Percentiles rank a stretch among this genome's conserved stretches.
Evolutionary conservation across 2,329 filamentous ascomycete genomes (phyloP).

Genomic region (Neurospora sp.): DNA sequence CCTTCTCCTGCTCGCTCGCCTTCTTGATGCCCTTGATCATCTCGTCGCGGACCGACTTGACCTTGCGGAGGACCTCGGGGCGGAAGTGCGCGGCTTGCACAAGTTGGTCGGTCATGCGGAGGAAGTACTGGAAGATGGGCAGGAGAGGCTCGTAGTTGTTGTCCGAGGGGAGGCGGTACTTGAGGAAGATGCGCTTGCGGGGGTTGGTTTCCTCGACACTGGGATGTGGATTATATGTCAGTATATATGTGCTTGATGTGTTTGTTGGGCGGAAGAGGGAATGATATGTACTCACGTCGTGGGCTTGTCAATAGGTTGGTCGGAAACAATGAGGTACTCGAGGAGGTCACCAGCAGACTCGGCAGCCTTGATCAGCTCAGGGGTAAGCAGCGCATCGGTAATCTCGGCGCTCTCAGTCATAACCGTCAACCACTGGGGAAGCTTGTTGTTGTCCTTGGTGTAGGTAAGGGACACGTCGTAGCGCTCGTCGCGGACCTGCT

Average conservation of each 20-base stretch:
- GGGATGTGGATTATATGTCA: background rate
- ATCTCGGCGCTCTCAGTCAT: slow-evolving; percentile 98
- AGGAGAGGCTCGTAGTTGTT: slow-evolving; percentile 56
- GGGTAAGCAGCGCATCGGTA: slow-evolving; percentile 74
- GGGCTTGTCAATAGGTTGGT: slow-evolving; percentile 83
- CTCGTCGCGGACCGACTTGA: slow-evolving; percentile 70
- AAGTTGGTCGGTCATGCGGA: slow-evolving; percentile 76
- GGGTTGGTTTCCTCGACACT: slow-evolving; percentile 76
- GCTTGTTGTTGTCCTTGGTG: slow-evolving; percentile 85
- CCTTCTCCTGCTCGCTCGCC: slow-evolving; percentile 67
- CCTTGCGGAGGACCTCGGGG: slow-evolving; percentile 77
- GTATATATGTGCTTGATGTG: background rate
- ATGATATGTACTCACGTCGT: slow-evolving; percentile 51
- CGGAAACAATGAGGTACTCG: slow-evolving; percentile 80
- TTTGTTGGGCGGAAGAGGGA: background rate
- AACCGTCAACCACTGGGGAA: slow-evolving; percentile 80
- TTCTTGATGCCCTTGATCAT: slow-evolving; percentile 72
- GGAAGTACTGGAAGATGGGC: slow-evolving; percentile 70
- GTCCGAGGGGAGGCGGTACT: slow-evolving; percentile 56
- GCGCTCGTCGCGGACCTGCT: slow-evolving; percentile 76
- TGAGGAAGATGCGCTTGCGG: slow-evolving; percentile 79
- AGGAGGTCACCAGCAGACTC: slow-evolving; percentile 68
- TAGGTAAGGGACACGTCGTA: slow-evolving; percentile 90
- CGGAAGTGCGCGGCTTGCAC: slow-evolving; percentile 74
- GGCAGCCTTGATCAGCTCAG: slow-evolving; percentile 75